A percentile compares a stretch with the other conserved stretches of the same genome.
These are phyloP conservation scores for Cadophora gregata DNA, from an alignment of 2,329 filamentous ascomycete species.

Conservation along the genomic window DNA sequence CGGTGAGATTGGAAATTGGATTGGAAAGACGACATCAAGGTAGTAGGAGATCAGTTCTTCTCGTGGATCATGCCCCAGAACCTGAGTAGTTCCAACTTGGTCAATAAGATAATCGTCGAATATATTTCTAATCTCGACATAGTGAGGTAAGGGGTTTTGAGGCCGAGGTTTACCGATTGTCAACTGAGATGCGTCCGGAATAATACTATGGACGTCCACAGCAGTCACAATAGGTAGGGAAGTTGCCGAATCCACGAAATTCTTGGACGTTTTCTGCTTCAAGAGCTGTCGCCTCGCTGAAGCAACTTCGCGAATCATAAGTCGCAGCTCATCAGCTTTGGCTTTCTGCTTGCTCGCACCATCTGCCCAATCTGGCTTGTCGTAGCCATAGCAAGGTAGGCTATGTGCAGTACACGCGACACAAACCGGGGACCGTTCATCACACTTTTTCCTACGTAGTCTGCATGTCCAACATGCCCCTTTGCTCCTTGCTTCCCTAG, in stretches of 20 bases:
- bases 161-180: background rate
- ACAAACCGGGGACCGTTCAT: background rate
- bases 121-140: background rate
- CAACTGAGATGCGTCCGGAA: background rate
- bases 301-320: background rate
- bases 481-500: conserved; percentile 12
- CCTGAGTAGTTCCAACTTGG: background rate
- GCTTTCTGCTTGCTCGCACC: background rate
- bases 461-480: conserved; percentile 14
- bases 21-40: conserved; percentile 7
- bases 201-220: background rate
- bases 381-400: conserved; percentile 7
- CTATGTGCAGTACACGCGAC: background rate
- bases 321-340: background rate
- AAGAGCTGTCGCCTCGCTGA: background rate
- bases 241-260: background rate
- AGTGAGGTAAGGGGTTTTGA: background rate
- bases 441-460: conserved; percentile 10
- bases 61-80: background rate
- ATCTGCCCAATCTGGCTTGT: conserved; percentile 2
- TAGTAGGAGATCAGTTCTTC: background rate
- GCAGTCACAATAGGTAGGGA: background rate
- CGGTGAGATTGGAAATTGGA: background rate
- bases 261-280: background rate
- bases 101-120: background rate